Base-by-base conservation (phyloP, 2,329 filamentous ascomycete species). In the Aspergillus sp. region DNA sequence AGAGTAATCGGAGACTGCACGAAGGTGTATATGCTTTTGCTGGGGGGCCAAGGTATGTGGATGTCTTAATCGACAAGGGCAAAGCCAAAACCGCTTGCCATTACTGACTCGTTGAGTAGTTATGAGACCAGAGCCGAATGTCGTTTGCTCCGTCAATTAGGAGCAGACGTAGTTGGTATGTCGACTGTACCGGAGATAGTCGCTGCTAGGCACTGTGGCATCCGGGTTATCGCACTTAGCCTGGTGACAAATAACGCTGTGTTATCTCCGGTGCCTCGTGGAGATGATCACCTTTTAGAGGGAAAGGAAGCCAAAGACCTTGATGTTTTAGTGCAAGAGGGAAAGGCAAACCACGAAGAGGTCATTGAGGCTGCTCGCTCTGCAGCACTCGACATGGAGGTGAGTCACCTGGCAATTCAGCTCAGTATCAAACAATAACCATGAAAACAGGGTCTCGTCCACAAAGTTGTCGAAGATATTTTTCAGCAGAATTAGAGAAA, bases 81-180 rank as follows among this genome's bases (percentile, higher is more conserved):
- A 36, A 36, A n/a, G 6, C 34, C 34, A 36, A 19, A 19, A 26
- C 7, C 8, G 6, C 19, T 28, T 39, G 36, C n/a, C n/a, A 27
- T 43, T 38, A 10, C 34, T 26, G 36, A 47, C 36, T 39, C 7
- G 36, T 8, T 26, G 26, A 45, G 44, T 43, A 78, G 75, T 42
- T 84, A 83, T 58, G 81, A 84, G 59, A 84, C 81, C 2, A 70
- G 81, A 50, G 80, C 80, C 1, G 81, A 84, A 60, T 83, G 80
- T 57, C 74, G 80, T 12, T 76, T 83, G 74, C 69, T 85, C 49
- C 72, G 72, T 35, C 69, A 69, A 42, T 64, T 83, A 5, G 81
- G 82, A 5, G 81, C 80, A n/a, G 81, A 85, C 57, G 68, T 84
- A n/a, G 81, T 85, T 2, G 81, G 81, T 9, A 85, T 85, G 82